Evolutionary conservation across 345 rosid genomes (phyloP), one percentile per base, ranked within the genome.

Genomic region (Murraya paniculata): DNA sequence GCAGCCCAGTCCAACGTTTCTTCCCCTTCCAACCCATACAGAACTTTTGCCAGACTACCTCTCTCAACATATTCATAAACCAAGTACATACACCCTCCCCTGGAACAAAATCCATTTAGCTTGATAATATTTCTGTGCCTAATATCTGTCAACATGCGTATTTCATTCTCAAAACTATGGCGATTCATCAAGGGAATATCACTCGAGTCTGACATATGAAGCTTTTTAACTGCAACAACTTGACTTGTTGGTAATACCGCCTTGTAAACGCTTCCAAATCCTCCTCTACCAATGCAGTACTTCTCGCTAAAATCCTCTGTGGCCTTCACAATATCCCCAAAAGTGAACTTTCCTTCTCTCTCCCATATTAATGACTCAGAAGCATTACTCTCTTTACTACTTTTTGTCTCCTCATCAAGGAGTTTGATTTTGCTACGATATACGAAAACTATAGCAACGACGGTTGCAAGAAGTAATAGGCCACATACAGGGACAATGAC

Each of bases 121-220:
- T 92, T 92, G 71, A 92, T 82, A 55, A 92, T 88, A 74, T 89
- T 90, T 24, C 92, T 82, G 76, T 90, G 93, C 78, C 91, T 79
- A 2, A 86, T 72, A 70, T 90, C 85, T 33, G 92, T 88, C 76
- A 92, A 38, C 78, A 86, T 36, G 24, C 80, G 82, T 57, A 92
- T 89, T 77, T 90, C 97, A 19, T 81, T 89, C 84, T 89, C 90
- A 24, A 92, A 88, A 73, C 89, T 88, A 76, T 68, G 84, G 38
- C 72, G 84, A 79, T 83, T 88, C 10, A 60, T 58, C 10, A 27
- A 73, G 19, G 87, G 87, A 72, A 90, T 78, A 22, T 86, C 87
- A 33, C 71, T 75, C 6, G 85, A 79, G 61, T 87, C 87, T 19
- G 84, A 71, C 58, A 84, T 56, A 65, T 87, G 74, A 38, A 88